These are phyloP conservation scores for Globisporangium solare DNA, from an alignment of 352 stramenopile genomes.

Conservation along the genomic window DNA sequence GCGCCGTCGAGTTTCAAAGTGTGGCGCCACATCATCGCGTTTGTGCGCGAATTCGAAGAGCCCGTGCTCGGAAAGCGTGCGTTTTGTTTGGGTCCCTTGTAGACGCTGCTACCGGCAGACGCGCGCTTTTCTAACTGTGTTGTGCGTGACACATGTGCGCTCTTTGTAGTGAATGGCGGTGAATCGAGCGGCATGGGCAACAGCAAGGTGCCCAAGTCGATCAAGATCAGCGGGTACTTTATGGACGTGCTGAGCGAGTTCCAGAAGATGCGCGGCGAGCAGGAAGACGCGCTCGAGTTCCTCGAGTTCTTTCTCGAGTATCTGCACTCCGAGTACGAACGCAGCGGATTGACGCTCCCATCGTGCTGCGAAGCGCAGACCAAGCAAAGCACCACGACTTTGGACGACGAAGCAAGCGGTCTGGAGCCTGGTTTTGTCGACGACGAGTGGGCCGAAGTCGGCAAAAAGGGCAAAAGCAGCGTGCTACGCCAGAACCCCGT, in stretches of 20 bases:
- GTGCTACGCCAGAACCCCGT: conserved; percentile 71
- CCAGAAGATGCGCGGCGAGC: conserved; percentile 75
- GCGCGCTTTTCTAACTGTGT: too few species aligned
- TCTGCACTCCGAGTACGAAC: conserved; percentile 78
- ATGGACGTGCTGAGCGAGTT: conserved; percentile 79
- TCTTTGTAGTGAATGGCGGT: conserved; percentile 13
- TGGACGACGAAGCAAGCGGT: conserved; percentile 11
- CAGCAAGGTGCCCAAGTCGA: conserved; percentile 57
- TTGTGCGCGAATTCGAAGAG: conserved; percentile 80
- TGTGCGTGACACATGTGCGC: not conserved
- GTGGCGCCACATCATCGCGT: conserved; percentile 77
- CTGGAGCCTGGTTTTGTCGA: conserved; percentile 32
- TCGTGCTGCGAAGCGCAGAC: conserved; percentile 58
- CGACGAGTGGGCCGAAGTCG: conserved; percentile 76
- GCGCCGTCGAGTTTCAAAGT: conserved; percentile 47
- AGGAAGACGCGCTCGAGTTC: conserved; percentile 84
- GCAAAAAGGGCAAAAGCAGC: conserved; percentile 70
- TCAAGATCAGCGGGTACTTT: conserved; percentile 79
- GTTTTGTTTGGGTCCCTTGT: too few species aligned
- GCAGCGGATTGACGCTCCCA: conserved; percentile 56
- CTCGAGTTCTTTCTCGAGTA: conserved; percentile 85
- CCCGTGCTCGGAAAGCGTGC: conserved; percentile 60
- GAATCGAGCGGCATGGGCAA: conserved; percentile 27
- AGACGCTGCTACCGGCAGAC: too few species aligned
- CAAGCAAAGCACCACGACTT: conserved; percentile 18